Percentiles rank a stretch among this genome's conserved stretches.
Conservation (phyloP, 1,284 basidiomycete genomes). For the Rhodotorula mucilaginosa region DNA sequence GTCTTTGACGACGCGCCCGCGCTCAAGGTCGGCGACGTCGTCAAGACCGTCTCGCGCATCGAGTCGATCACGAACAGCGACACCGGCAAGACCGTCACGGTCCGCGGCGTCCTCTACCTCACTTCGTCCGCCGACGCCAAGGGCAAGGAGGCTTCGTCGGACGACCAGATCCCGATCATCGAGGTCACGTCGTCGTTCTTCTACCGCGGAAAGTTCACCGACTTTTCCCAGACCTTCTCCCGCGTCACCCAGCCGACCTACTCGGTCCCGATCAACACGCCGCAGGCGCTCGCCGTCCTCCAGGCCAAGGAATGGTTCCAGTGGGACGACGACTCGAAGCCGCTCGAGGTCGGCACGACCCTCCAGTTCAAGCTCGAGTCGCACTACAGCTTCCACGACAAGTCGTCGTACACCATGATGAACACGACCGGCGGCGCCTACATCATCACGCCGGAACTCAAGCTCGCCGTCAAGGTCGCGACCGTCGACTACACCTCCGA, state of each 20-base stretch:
- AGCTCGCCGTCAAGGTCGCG: constrained; percentile 68
- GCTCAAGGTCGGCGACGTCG: constrained; percentile 81
- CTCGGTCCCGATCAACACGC: constrained; percentile 68
- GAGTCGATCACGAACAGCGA: constrained; percentile 86
- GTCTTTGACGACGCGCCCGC: constrained; percentile 73
- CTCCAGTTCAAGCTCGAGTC: constrained; percentile 87
- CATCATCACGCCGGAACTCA: constrained; percentile 41
- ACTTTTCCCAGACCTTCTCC: constrained; percentile 95
- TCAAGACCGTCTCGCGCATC: constrained; percentile 83
- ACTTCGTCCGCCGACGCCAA: constrained; percentile 54
- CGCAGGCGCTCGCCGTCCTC: constrained; percentile 82
- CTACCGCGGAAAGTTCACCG: constrained; percentile 89
- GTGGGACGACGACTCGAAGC: constrained; percentile 80
- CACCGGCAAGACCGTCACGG: constrained; percentile 72
- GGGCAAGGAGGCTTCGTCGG: constrained; percentile 49
- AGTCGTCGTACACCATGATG: constrained; percentile 76
- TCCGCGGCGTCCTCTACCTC: constrained; percentile 86
- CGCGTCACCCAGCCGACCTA: constrained; percentile 85
- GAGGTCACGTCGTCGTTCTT: constrained; percentile 94
- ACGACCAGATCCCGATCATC: constrained; percentile 64
- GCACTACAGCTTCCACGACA: constrained; percentile 86
- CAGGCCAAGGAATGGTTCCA: constrained; percentile 98
- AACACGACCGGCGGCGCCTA: constrained; percentile 78
- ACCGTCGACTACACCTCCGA: constrained; percentile 75
- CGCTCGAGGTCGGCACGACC: constrained; percentile 70